These are phyloP conservation scores for Theobroma grandiflorum DNA, from an alignment of 441 rosid species.

Conservation along the genomic window DNA sequence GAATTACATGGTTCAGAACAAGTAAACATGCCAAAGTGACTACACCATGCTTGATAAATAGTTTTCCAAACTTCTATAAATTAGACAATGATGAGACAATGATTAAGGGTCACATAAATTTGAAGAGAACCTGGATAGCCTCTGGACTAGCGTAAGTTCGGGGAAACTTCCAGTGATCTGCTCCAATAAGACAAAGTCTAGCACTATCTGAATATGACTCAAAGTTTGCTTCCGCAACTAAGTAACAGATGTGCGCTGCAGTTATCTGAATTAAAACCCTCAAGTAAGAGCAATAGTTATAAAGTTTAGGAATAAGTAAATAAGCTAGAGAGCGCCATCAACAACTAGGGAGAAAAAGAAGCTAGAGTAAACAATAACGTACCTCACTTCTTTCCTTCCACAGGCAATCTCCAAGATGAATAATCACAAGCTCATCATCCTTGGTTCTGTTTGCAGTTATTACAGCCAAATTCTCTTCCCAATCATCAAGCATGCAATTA, in stretches of 20 bases:
- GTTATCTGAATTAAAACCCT: constrained; percentile 58
- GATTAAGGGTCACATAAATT: constrained; percentile 21
- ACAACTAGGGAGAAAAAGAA: constrained; percentile 9
- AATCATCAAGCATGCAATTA: constrained; percentile 90
- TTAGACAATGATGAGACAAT: not conserved
- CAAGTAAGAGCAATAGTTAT: constrained; percentile 6
- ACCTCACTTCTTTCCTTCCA: constrained; percentile 99
- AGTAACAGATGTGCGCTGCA: constrained; percentile 97
- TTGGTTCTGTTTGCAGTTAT: constrained; percentile 97
- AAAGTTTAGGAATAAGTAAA: not conserved
- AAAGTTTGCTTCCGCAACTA: constrained; percentile 94
- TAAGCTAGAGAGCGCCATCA: constrained; percentile 2
- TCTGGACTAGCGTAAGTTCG: constrained; percentile 90
- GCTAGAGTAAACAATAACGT: constrained; percentile 27
- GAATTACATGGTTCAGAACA: not conserved
- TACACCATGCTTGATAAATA: constrained; percentile 1
- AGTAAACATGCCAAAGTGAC: constrained; percentile 24
- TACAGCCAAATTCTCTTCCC: constrained; percentile 98
- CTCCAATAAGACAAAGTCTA: constrained; percentile 94
- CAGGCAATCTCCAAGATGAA: constrained; percentile 97
- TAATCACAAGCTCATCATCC: constrained; percentile 93
- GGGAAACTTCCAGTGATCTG: constrained; percentile 96
- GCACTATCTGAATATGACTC: constrained; percentile 93
- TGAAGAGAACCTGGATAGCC: constrained; percentile 84
- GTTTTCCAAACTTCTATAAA: not conserved